Base-by-base conservation (phyloP, 345 rosid species). In the Cardamine chenopodiifolia region DNA sequence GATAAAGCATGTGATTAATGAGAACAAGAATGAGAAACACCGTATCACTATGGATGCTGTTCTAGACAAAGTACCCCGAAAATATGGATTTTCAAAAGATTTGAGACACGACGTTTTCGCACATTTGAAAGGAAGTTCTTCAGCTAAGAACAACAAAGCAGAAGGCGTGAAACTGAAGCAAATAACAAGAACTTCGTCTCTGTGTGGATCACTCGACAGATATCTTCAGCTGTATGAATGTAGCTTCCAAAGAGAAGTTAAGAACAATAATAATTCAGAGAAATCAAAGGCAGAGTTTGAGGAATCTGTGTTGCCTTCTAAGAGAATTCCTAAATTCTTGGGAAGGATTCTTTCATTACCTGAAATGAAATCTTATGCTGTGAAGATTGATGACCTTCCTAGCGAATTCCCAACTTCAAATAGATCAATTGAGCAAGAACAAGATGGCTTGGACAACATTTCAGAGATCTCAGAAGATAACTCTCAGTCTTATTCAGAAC, bases 11-110 rank as follows among this genome's bases (percentile, higher is more conserved):
- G 93, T 81, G 9, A 84, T 89, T 17, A 78, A 76, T 20, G 84
- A 85, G 78, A 82, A 85, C 80, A 80, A 82, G 76, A 82, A 80
- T 10, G 97, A 93, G 82, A 85, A 83, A 78, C 86, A 75, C 15
- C 74, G 97, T 65, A 88, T 91, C 37, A 71, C 91, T 32, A 88
- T 85, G 96, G 97, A 94, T 71, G 97, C 89, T 15, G 77, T 91
- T 32, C 86, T 91, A 52, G 88, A 91, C 81, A 90, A 86, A 82
- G 80, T 94, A 6, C 99, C 99, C 35, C 86, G 71, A 0, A 83
- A 78, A n/a, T 66, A 85, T 3, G 81, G 78, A 7, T 81, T 87
- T 50, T 85, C 90, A 10, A 82, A 78, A 74, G 89, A 89, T 77
- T 68, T 85, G 80, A 86, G 80, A 53, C 63, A 68, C 19, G 80